A percentile compares a stretch with the other conserved stretches of the same genome.
Evolutionary conservation across 306 rosid species (phyloP).

Genomic region (Quercus parvula): DNA sequence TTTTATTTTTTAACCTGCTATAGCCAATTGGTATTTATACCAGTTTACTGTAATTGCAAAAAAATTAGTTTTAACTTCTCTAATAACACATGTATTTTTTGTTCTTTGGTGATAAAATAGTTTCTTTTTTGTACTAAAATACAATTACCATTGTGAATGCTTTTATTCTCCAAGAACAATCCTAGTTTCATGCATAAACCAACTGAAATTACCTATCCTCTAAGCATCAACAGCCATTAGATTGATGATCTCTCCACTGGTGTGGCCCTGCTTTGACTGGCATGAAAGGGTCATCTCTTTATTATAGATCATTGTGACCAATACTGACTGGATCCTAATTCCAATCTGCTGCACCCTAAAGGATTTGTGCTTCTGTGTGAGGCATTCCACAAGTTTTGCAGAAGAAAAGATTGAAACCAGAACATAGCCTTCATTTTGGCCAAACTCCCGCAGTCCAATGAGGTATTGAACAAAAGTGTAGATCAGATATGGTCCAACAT

Average conservation of each 20-base stretch:
- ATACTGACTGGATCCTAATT: constrained; percentile 32
- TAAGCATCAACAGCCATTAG: constrained; percentile 50
- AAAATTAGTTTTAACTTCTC: no score
- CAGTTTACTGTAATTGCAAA: no score
- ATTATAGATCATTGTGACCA: constrained; percentile 39
- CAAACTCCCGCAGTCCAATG: constrained; percentile 25
- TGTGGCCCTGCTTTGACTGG: constrained; percentile 44
- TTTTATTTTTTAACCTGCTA: no score
- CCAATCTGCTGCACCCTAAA: constrained; percentile 35
- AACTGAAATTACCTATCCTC: constrained; percentile 35
- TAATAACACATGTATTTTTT: no score
- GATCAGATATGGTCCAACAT: constrained; percentile 49
- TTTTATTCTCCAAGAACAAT: neutral
- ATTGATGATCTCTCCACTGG: constrained; percentile 53
- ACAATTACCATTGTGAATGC: no score
- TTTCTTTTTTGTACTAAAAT: no score
- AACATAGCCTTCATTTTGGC: constrained; percentile 33
- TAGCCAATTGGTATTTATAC: no score
- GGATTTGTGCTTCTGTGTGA: constrained; percentile 35
- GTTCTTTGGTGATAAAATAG: no score
- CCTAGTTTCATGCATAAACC: constrained; percentile 31
- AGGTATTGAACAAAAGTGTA: constrained; percentile 51
- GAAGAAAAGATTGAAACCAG: constrained; percentile 39
- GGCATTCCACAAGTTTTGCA: constrained; percentile 53
- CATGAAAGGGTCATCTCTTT: constrained; percentile 49